Conservation (phyloP, 2,329 filamentous ascomycete genomes). For the Penicillium hordei region DNA sequence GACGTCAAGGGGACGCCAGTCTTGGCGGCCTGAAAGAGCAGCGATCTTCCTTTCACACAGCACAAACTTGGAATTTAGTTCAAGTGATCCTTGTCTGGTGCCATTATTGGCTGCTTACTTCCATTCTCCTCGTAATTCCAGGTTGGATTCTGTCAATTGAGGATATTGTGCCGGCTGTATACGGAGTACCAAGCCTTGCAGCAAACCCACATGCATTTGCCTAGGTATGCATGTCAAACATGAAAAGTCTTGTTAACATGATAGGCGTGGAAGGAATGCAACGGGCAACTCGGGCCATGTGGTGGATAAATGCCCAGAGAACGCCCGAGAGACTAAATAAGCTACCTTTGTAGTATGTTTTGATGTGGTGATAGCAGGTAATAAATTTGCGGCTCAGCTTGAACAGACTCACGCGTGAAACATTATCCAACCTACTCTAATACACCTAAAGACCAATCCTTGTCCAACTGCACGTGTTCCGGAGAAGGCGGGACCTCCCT, state of each 20-base stretch:
- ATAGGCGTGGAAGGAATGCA: neutral
- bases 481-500: constrained; percentile 54
- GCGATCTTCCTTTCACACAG: constrained; percentile 11
- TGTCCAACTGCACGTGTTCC: constrained; percentile 32
- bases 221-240: constrained; percentile 1
- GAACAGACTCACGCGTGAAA: neutral
- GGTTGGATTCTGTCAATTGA: neutral
- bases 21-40: constrained; percentile 18
- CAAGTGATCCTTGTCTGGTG: neutral
- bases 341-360: neutral
- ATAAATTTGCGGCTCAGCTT: neutral
- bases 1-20: constrained; percentile 20
- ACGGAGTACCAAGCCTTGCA: neutral
- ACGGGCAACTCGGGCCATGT: neutral
- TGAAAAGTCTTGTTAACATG: neutral
- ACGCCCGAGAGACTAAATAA: neutral
- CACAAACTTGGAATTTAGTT: constrained; percentile 12
- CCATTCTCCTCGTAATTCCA: neutral
- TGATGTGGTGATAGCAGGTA: neutral
- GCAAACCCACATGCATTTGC: neutral
- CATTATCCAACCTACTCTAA: neutral
- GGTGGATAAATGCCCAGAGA: neutral
- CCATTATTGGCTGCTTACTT: neutral
- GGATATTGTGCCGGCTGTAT: neutral
- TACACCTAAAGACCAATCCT: neutral